Evolutionary conservation across 2,329 filamentous ascomycete species (phyloP).

Genomic region (Ophiostoma montium): DNA sequence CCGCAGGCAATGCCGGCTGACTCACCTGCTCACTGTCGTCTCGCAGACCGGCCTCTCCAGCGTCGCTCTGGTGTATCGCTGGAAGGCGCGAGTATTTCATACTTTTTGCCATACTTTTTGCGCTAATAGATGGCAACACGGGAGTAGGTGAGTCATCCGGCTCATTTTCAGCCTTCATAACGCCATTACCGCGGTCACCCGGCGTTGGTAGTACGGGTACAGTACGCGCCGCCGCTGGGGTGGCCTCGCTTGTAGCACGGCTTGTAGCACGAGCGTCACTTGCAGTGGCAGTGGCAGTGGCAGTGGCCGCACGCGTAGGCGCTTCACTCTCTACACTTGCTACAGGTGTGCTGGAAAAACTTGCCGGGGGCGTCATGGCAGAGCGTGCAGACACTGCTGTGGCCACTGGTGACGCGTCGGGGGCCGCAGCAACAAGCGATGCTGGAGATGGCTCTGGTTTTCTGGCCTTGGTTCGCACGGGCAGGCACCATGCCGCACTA

Average conservation of each 20-base stretch:
- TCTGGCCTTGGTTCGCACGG: not conserved
- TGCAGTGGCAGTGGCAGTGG: no score
- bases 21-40: no score
- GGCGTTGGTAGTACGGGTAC: not conserved
- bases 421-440: no score
- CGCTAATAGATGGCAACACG: not conserved
- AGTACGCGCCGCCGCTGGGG: not conserved
- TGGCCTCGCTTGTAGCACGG: not conserved
- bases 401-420: no score
- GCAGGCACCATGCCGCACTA: not conserved
- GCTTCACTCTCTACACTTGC: no score
- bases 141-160: slow-evolving; percentile 4
- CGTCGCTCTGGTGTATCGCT: not conserved
- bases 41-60: no score
- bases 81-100: slow-evolving; percentile 3
- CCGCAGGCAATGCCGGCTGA: no score
- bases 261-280: no score
- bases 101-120: not conserved
- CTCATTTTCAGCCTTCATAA: not conserved
- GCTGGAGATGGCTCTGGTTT: not conserved
- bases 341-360: no score
- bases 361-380: no score
- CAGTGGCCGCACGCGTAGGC: no score
- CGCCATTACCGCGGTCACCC: not conserved
- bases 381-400: no score